Conservation (phyloP, 2,329 filamentous ascomycete species). For the Fusarium veterinarium region DNA sequence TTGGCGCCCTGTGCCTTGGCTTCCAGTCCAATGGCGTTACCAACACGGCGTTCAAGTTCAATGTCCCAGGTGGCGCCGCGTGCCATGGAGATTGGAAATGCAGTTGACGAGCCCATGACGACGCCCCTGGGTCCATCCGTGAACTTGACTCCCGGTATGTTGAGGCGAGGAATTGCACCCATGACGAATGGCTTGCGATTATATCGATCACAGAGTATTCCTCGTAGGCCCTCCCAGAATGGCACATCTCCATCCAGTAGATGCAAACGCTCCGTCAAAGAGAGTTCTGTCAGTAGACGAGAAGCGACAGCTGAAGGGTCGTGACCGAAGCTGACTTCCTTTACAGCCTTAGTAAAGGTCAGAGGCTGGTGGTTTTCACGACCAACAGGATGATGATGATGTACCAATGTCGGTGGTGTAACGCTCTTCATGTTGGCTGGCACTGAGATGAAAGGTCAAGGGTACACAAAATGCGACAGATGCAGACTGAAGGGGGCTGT, state of each 20-base stretch:
- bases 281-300: neutral
- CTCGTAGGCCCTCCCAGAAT: conserved; percentile 9
- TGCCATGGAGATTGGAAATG: conserved; percentile 37
- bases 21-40: conserved; percentile 38
- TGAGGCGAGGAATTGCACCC: conserved; percentile 26
- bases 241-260: conserved; percentile 19
- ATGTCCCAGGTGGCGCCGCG: conserved; percentile 40
- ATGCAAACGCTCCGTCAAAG: neutral
- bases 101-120: conserved; percentile 25
- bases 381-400: too few species aligned
- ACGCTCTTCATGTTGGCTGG: too few species aligned
- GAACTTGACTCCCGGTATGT: conserved; percentile 29
- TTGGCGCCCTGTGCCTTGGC: conserved; percentile 33
- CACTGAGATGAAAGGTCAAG: too few species aligned
- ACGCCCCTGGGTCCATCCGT: conserved; percentile 32
- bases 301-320: neutral
- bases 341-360: neutral
- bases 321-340: neutral
- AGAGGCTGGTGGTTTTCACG: neutral
- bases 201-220: conserved; percentile 1
- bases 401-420: too few species aligned
- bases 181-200: conserved; percentile 20
- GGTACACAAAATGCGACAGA: too few species aligned
- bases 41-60: conserved; percentile 29
- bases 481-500: too few species aligned